A percentile compares a stretch with the other conserved stretches of the same genome.
phyloP scores from a whole-genome alignment of 2,329 filamentous ascomycete species.

The Cytospora piceae region DNA sequence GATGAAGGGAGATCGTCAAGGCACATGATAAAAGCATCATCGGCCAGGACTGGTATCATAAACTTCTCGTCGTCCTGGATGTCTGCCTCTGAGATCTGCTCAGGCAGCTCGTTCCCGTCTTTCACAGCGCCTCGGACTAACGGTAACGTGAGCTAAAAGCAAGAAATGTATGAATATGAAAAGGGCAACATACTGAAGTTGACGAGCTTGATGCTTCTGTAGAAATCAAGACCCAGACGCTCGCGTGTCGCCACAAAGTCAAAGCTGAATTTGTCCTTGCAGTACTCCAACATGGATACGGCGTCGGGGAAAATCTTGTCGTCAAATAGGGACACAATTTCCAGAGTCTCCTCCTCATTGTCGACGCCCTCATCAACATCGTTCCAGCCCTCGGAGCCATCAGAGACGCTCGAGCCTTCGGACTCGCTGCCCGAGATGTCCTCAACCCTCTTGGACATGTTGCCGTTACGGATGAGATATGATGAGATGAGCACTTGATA shows the following conservation, averaged over 20 bases:
- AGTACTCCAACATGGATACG: slow-evolving; percentile 68
- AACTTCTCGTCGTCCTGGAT: slow-evolving; percentile 76
- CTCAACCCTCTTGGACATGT: slow-evolving; percentile 28
- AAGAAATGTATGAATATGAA: too few species aligned
- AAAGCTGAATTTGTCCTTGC: slow-evolving; percentile 67
- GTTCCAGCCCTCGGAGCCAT: slow-evolving; percentile 42
- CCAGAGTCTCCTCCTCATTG: slow-evolving; percentile 64
- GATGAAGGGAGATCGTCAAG: slow-evolving; percentile 72
- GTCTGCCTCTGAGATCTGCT: slow-evolving; percentile 61
- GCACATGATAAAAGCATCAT: slow-evolving; percentile 86
- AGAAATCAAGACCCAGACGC: slow-evolving; percentile 67
- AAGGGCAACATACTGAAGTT: slow-evolving; percentile 63
- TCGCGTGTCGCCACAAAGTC: slow-evolving; percentile 67
- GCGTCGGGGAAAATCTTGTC: slow-evolving; percentile 67
- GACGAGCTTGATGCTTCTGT: slow-evolving; percentile 73
- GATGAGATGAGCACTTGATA: too few species aligned
- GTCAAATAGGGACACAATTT: slow-evolving; percentile 70
- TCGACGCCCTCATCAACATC: slow-evolving; percentile 49
- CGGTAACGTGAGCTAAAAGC: slow-evolving; percentile 6
- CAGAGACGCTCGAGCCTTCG: slow-evolving; percentile 42
- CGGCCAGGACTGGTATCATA: slow-evolving; percentile 81
- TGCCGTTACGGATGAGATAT: background rate
- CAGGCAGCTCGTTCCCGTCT: slow-evolving; percentile 52
- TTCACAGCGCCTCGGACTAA: slow-evolving; percentile 53
- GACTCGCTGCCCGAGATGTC: slow-evolving; percentile 39